Percentiles rank a stretch among this genome's conserved stretches.
These are phyloP conservation scores for Rhodamnia argentea DNA, from an alignment of 345 rosid species.

Conservation along the genomic window DNA sequence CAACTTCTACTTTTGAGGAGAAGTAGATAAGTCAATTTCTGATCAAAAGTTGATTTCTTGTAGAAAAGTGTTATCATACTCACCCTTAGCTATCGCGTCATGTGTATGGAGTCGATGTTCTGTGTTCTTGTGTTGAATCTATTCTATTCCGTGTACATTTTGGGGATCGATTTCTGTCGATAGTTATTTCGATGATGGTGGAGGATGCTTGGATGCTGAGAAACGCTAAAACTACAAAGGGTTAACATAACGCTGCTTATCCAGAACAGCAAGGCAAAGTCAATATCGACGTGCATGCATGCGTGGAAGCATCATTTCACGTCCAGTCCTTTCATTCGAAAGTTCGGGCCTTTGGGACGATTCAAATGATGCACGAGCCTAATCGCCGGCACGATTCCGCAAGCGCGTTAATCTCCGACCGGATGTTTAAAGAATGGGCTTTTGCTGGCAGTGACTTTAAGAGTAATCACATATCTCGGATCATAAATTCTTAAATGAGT, in stretches of 20 bases:
- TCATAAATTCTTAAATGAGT: too few species aligned
- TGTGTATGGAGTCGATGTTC: neutral
- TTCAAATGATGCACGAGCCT: neutral
- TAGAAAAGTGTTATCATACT: too few species aligned
- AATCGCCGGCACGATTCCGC: neutral
- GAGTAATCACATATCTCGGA: too few species aligned
- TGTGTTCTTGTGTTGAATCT: neutral
- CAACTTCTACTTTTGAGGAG: too few species aligned
- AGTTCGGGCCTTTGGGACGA: neutral
- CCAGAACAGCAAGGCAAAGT: neutral
- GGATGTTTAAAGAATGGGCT: neutral
- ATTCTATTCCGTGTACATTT: neutral
- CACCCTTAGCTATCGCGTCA: neutral
- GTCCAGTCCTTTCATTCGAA: neutral
- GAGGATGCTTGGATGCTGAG: neutral
- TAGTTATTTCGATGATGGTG: neutral
- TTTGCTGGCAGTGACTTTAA: too few species aligned
- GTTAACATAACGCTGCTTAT: neutral
- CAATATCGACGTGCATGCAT: neutral
- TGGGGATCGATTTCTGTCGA: neutral
- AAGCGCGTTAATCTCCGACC: neutral
- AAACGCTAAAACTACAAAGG: neutral
- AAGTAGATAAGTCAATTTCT: too few species aligned
- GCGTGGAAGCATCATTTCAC: neutral
- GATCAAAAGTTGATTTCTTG: too few species aligned